Percentiles rank a stretch among this genome's conserved stretches.
Conservation (phyloP, 1,139 yeast species). For the Saccharomyces hybrid region DNA sequence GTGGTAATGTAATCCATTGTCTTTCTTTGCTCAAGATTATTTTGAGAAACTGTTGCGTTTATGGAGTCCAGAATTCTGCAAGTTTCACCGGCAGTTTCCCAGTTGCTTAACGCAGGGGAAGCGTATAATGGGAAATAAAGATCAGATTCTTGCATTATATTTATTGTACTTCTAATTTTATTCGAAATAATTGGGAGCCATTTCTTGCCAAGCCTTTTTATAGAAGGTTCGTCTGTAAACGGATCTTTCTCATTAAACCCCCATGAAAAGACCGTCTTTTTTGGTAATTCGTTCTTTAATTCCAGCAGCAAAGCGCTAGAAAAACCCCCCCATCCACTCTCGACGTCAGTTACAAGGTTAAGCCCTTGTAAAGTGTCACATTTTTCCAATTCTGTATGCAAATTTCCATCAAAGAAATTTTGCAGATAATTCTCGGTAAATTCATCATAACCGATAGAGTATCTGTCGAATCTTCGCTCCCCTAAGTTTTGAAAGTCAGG, state of each 20-base stretch:
- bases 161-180: constrained; percentile 23
- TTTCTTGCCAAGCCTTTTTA: constrained; percentile 8
- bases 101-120: constrained; percentile 15
- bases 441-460: constrained; percentile 45
- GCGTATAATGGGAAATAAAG: constrained; percentile 27
- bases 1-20: constrained; percentile 18
- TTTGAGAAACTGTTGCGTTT: constrained; percentile 16
- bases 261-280: constrained; percentile 53
- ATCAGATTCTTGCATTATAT: constrained; percentile 23
- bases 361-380: constrained; percentile 71
- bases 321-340: constrained; percentile 83
- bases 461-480: constrained; percentile 33
- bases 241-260: constrained; percentile 36
- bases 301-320: constrained; percentile 44
- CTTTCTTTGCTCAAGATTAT: constrained; percentile 11
- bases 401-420: constrained; percentile 50
- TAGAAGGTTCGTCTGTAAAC: constrained; percentile 9
- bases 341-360: constrained; percentile 59
- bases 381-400: constrained; percentile 63
- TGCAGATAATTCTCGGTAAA: constrained; percentile 34
- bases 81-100: constrained; percentile 25
- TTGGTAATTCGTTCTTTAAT: constrained; percentile 68
- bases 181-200: constrained; percentile 14
- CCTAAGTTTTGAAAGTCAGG: constrained; percentile 26
- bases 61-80: constrained; percentile 23